Evolutionary conservation across 495 filamentous ascomycete species (phyloP), one percentile per base, ranked within the genome.

Genomic region (Tetracladium setigerum): DNA sequence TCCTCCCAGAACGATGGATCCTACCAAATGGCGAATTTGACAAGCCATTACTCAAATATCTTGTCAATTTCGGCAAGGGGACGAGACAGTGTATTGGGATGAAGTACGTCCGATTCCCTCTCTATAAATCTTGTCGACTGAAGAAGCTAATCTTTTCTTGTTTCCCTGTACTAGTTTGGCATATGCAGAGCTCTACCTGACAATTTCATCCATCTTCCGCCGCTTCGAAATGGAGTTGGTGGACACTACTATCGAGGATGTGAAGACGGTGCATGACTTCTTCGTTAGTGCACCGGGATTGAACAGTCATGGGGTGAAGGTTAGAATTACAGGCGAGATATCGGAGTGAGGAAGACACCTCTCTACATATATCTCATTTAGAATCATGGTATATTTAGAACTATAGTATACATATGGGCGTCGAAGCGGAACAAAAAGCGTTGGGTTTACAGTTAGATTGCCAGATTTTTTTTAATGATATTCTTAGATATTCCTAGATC

Each of bases 71-170:
- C 40, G 59, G 54, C 13, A 68, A 61, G 40, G 74, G 74, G 0
- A 66, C 62, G n/a, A 45, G 74, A 33, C 60, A 54, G 13, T 77
- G 74, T 49, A 41, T 76, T 6, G 74, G 74, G 11, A 63, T 72
- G 38, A 64, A 61, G 22, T 27, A 27, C 22, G 22, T 27, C 22
- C 7, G 7, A 64, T 41, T 52, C 57, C 53, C 30, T 19, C 22
- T 27, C 7, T 27, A 3, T 27, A 27, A 27, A 27, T 3, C 22
- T 27, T 27, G 44, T 35, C 10, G 22, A 10, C 4, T 15, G 5
- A 16, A 41, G n/a, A 41, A 44, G 40, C 44, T 12, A 36, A 16
- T 9, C n/a, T 17, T 27, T 22, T 11, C n/a, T n/a, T n/a, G n/a
- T 3, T 14, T 35, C 31, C 22, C 1, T 1, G 12, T 38, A 5